These are phyloP conservation scores for Aspergillus sp. DNA, from an alignment of 2,329 filamentous ascomycete species.

Conservation along the genomic window DNA sequence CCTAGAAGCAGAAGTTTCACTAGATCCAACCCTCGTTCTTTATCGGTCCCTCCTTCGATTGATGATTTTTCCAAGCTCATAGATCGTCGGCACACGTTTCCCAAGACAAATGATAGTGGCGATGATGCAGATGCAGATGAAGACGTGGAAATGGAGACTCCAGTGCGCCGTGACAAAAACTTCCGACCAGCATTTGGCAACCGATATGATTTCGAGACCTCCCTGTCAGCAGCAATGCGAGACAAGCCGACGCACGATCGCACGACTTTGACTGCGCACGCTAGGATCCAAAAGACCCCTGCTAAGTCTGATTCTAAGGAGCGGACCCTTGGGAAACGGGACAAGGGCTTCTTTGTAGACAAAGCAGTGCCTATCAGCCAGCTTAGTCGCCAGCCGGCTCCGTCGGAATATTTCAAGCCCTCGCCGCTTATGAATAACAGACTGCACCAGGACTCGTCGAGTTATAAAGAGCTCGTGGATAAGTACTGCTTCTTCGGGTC, in stretches of 20 bases:
- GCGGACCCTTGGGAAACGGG: constrained; percentile 4
- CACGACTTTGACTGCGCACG: constrained; percentile 50
- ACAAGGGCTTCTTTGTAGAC: constrained; percentile 6
- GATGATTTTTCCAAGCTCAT: constrained; percentile 63
- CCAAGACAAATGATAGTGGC: constrained; percentile 54
- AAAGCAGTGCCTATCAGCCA: constrained; percentile 14
- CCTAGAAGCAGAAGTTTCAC: constrained; percentile 59
- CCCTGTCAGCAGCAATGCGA: constrained; percentile 72
- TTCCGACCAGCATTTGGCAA: constrained; percentile 72
- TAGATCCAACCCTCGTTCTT: constrained; percentile 43
- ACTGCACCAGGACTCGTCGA: constrained; percentile 70
- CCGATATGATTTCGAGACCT: constrained; percentile 94
- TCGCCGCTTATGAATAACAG: constrained; percentile 53
- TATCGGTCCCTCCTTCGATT: constrained; percentile 46
- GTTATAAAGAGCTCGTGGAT: constrained; percentile 94
- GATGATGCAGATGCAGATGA: constrained; percentile 65
- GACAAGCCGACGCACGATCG: constrained; percentile 54
- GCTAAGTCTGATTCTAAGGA: constrained; percentile 6
- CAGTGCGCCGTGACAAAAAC: constrained; percentile 39
- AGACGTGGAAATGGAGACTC: constrained; percentile 54
- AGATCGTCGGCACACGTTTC: constrained; percentile 48
- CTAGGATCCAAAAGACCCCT: constrained; percentile 46
- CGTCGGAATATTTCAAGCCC: constrained; percentile 33
- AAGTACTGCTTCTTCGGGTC: constrained; percentile 87
- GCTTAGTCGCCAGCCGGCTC: constrained; percentile 6